Base-by-base conservation (phyloP, 805 yeast species). In the Myxozyma monticola region DNA sequence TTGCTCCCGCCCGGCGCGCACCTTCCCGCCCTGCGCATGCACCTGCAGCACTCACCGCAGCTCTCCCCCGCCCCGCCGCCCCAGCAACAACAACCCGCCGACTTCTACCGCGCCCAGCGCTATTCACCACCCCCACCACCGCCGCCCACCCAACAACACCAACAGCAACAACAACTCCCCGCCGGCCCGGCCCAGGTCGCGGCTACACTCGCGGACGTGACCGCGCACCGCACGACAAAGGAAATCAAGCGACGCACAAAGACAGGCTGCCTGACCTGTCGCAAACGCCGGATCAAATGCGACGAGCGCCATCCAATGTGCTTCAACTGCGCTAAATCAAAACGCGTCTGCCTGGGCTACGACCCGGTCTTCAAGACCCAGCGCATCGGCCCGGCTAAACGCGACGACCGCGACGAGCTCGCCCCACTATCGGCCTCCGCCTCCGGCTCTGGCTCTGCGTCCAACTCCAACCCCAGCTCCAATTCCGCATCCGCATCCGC, bases 201-300 rank as follows among this genome's bases (percentile, higher is more conserved):
- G 1, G 54, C 54, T 20, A 42, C 57, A 10, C 41, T 53, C 15
- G 50, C 51, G 7, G 54, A 53, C 22, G 50, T 53, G 15, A 38
- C 57, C 15, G 51, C 44, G 18, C 51, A 37, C 35, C 49, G 49
- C 29, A 47, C 51, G 9, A 34, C 37, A 24, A 48, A 48, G 42
- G 58, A 53, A 33, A 45, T 54, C 51, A 55, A 55, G 52, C 45
- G 57, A 21, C 48, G 61, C 35, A 61, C 64, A 14, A 60, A 62
- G 31, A 60, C 64, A 25, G 85, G 85, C 14, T 80, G 85, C 61
- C 65, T 77, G 44, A 79, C 83, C 9, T 82, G 87, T 60, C 76
- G 86, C 45, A 78, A 79, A 51, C 72, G 86, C 37, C 82, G 83
- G 64, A 79, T 81, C 71, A 82, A 81, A 61, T 82, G 87, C 65